A percentile compares a stretch with the other conserved stretches of the same genome.
phyloP scores from a whole-genome alignment of 2,329 filamentous ascomycete species.

The Pseudopyricularia javanii region DNA sequence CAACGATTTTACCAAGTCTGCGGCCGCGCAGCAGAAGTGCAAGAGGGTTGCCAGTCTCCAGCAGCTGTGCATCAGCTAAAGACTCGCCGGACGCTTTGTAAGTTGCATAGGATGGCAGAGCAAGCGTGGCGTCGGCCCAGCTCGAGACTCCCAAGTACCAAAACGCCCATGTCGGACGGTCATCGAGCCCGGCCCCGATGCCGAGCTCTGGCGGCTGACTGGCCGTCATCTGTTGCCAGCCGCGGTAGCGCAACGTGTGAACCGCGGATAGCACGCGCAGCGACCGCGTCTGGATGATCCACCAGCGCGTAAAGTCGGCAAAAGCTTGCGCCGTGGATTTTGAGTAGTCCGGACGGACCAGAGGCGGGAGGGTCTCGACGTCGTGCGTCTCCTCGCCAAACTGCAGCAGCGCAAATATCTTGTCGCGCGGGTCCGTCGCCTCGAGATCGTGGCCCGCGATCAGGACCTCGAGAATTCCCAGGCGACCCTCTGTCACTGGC shows the following conservation, averaged over 20 bases:
- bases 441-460: constrained; percentile 5
- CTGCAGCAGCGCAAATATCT: constrained; percentile 6
- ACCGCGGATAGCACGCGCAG: constrained; percentile 6
- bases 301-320: constrained; percentile 7
- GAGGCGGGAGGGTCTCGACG: not conserved
- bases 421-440: constrained; percentile 6
- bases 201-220: not conserved
- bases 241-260: constrained; percentile 1
- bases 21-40: not conserved
- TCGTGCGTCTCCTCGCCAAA: constrained; percentile 6
- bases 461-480: constrained; percentile 5
- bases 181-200: not conserved
- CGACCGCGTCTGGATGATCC: constrained; percentile 5
- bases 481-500: no score
- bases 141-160: not conserved
- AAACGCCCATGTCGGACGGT: not conserved
- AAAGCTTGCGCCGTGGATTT: constrained; percentile 1
- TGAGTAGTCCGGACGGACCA: constrained; percentile 4
- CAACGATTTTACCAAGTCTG: not conserved
- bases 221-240: not conserved
- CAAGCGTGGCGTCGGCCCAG: not conserved
- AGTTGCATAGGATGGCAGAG: not conserved
- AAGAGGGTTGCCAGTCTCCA: not conserved
- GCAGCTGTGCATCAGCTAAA: not conserved
- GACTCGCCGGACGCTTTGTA: not conserved